These are phyloP conservation scores for Yamadazyma jaroonii DNA, from an alignment of 1,139 yeast species.

Conservation along the genomic window DNA sequence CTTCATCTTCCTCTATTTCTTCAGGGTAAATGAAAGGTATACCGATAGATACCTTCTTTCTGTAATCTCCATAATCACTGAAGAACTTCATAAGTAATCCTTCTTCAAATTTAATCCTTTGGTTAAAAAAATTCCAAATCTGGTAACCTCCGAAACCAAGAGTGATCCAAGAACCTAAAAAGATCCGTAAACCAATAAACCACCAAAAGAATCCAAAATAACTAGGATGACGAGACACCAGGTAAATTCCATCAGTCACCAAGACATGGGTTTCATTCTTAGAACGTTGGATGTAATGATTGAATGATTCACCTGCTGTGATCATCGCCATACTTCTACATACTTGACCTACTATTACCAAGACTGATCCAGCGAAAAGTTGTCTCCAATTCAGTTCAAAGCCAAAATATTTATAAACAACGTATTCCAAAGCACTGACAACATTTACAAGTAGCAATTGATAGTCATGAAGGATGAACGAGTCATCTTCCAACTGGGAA, in stretches of 20 bases:
- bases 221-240: conserved; percentile 75
- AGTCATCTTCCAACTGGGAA: conserved; percentile 62
- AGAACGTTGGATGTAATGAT: conserved; percentile 66
- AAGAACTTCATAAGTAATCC: conserved; percentile 60
- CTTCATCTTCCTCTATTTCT: background rate
- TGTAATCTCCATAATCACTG: conserved; percentile 56
- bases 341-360: conserved; percentile 60
- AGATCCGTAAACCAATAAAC: conserved; percentile 82
- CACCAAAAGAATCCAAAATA: conserved; percentile 92
- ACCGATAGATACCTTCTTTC: conserved; percentile 45
- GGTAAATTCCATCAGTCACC: conserved; percentile 73
- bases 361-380: conserved; percentile 38
- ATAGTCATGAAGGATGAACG: conserved; percentile 77
- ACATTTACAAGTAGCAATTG: conserved; percentile 63
- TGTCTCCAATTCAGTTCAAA: conserved; percentile 8
- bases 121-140: conserved; percentile 65
- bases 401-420: conserved; percentile 6
- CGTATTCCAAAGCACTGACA: conserved; percentile 25
- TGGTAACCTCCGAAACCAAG: conserved; percentile 26
- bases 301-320: conserved; percentile 85
- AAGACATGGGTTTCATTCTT: conserved; percentile 57
- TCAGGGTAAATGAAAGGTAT: conserved; percentile 55
- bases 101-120: conserved; percentile 73
- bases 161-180: conserved; percentile 51
- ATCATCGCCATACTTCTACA: conserved; percentile 77